Evolutionary conservation across 441 rosid genomes (phyloP), one percentile per base, ranked within the genome.

Genomic region (Cnidoscolus chayamansa): DNA sequence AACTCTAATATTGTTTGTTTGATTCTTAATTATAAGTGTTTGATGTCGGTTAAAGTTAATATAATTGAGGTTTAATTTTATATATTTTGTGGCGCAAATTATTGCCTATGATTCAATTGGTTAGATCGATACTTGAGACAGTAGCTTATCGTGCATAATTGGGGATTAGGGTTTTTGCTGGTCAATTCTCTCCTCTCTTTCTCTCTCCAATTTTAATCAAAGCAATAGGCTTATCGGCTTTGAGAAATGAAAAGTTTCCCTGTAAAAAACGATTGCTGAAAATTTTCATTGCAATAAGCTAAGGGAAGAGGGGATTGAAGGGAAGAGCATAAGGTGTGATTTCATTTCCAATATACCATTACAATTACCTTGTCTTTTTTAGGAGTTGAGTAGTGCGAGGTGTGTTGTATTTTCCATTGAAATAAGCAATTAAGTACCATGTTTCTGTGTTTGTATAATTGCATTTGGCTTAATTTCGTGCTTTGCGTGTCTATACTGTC

Each of bases 141-240:
- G 43, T 45, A 7, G 19, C 53, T 25, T 55, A 37, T 57, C 7
- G 13, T 56, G 10, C 35, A 8, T 25, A 8, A 43, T 40, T 57
- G 72, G 4, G 54, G 10, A 20, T 25, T 57, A 68, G 72, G 72
- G 72, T 57, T 69, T 45, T 68, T 56, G 63, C 40, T 43, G 50
- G 12, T 55, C 19, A 10, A 35, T 4, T 35, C 40, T 35, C 40
- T 35, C 40, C 40, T 4, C 40, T 4, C 40, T 4, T 35, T 4
- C 5, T 35, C 40, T 4, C 3, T 35, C 40, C 40, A 35, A 35
- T 35, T 35, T 35, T 35, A 35, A 35, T 35, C 40, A 35, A 35
- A 35, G 40, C 3, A 35, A 35, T 35, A 35, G 3, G 40, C 0
- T 20, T 47, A 5, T 65, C 10, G 20, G 0, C 51, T 17, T 57